These are phyloP conservation scores for Casuarina equisetifolia DNA, from an alignment of 306 rosid species.

Conservation along the genomic window DNA sequence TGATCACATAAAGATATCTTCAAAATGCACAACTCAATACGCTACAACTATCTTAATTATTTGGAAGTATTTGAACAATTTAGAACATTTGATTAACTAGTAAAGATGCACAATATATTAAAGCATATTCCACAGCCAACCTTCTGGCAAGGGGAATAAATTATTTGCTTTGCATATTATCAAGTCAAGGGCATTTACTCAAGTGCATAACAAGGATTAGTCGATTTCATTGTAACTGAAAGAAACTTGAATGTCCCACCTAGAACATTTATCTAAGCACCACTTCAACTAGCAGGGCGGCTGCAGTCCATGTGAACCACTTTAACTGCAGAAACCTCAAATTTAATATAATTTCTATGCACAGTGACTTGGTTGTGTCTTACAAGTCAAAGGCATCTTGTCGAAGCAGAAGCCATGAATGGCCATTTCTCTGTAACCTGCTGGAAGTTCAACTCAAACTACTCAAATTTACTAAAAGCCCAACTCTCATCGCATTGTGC, in stretches of 20 bases:
- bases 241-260: neutral
- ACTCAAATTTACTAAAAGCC: too few relatives aligned
- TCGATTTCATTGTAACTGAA: neutral
- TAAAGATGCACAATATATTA: neutral
- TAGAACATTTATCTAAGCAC: neutral
- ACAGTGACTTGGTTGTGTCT: too few relatives aligned
- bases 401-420: too few relatives aligned
- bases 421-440: too few relatives aligned
- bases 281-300: neutral
- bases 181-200: neutral
- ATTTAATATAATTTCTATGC: too few relatives aligned
- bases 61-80: neutral
- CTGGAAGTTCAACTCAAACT: too few relatives aligned
- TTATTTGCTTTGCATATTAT: neutral
- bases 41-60: neutral
- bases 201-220: neutral
- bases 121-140: neutral
- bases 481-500: too few relatives aligned
- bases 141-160: neutral
- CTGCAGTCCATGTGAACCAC: too few relatives aligned
- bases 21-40: neutral
- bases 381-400: too few relatives aligned
- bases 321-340: too few relatives aligned
- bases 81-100: neutral
- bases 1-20: neutral